Evolutionary conservation across 208 protist genomes (phyloP), one percentile per base, ranked within the genome.

Genomic region (Trypanosoma brucei): DNA sequence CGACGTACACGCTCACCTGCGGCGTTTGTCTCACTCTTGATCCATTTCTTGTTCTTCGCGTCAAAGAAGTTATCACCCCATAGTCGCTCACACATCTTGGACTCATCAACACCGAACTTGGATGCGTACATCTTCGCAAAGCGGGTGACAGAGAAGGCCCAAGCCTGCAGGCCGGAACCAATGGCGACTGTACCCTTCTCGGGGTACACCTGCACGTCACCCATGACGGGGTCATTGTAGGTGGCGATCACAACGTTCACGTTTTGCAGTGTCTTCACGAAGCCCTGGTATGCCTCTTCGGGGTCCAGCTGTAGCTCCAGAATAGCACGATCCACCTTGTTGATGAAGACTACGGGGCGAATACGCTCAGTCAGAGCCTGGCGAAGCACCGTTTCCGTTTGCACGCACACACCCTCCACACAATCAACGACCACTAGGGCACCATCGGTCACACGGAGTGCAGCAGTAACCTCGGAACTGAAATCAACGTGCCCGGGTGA

Each of bases 1-100:
- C 83, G 79, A 62, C 76, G 79, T 54, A 86, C 80, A 52, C 75
- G 80, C 54, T 86, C 80, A 31, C 80, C 80, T n/a, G 79, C 76
- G 13, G 77, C 59, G 67, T 83, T 81, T 13, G 74, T 88, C 55
- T 88, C 77, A 57, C 68, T 71, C 70, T 84, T 84, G 72, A 88
- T 85, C 84, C 80, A 91, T 68, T 81, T 81, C 75, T 82, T 87
- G 72, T 83, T 83, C 76, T 85, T 85, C 35, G 94, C 70, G 73
- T 99, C 92, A 75, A 97, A 99, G 88, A 96, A 99, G 75, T 94
- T 92, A 76, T 99, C 97, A 68, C 98, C 98, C 98, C 98, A 99
- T 7, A 99, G 92, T 51, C 88, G 83, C 63, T 89, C 68, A 69
- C 96, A 74, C 72, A 94, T 83, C 76, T 94, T 92, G 55, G 72